phyloP scores from a whole-genome alignment of 2,329 filamentous ascomycete species.

The Nemania sp. region DNA sequence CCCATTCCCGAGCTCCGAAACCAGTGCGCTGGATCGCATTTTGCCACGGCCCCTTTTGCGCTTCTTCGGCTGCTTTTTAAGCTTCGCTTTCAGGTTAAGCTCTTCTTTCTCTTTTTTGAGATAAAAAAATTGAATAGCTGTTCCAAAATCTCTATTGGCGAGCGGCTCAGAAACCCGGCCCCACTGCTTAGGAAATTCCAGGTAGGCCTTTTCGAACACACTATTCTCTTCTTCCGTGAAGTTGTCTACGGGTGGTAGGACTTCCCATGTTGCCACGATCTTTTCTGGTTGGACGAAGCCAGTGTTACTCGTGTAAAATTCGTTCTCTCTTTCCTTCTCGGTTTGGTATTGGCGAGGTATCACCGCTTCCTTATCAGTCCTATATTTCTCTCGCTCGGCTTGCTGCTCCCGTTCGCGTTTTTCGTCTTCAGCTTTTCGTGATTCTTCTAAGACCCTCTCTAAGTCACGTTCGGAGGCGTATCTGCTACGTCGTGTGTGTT shows the following conservation, averaged over 20 bases:
- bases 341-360: conserved; percentile 78
- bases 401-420: conserved; percentile 74
- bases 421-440: conserved; percentile 77
- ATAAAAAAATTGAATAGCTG: conserved; percentile 89
- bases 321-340: conserved; percentile 68
- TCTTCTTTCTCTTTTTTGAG: conserved; percentile 82
- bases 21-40: conserved; percentile 71
- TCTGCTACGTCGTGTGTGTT: conserved; percentile 63
- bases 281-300: conserved; percentile 73
- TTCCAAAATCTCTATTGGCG: conserved; percentile 76
- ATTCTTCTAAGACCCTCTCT: conserved; percentile 78
- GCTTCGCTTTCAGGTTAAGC: conserved; percentile 80
- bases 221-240: conserved; percentile 78
- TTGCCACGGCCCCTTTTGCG: conserved; percentile 70
- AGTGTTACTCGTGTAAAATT: conserved; percentile 73
- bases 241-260: conserved; percentile 78
- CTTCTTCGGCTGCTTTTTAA: conserved; percentile 72
- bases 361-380: conserved; percentile 78
- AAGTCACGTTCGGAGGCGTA: conserved; percentile 80
- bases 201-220: conserved; percentile 78
- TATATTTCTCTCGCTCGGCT: conserved; percentile 75
- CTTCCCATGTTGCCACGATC: conserved; percentile 77
- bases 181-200: conserved; percentile 85
- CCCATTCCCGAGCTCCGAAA: conserved; percentile 73
- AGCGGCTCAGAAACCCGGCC: conserved; percentile 78